phyloP scores from a whole-genome alignment of 2,329 filamentous ascomycete genomes.

The Neoscytalidium dimidiatum region DNA sequence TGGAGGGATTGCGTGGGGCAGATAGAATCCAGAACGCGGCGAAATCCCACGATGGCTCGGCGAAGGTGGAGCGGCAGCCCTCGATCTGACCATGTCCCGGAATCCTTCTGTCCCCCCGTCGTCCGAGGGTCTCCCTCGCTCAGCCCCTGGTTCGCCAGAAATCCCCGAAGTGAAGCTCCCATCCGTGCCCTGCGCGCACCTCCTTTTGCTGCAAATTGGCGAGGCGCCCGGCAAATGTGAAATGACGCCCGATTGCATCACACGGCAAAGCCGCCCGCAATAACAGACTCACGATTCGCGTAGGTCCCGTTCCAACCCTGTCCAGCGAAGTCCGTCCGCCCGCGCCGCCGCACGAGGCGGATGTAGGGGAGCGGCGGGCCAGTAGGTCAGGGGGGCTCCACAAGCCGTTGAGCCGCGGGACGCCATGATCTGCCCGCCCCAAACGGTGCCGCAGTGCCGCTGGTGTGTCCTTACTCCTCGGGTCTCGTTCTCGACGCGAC shows the following conservation, averaged over 20 bases:
- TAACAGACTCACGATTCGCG: neutral
- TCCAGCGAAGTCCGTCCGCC: neutral
- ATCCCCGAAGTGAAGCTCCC: neutral
- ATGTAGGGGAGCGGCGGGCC: neutral
- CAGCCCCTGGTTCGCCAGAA: too few relatives aligned
- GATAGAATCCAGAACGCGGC: neutral
- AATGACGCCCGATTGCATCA: conserved; percentile 3
- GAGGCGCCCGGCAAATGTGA: neutral
- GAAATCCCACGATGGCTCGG: neutral
- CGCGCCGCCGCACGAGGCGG: neutral
- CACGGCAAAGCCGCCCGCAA: neutral
- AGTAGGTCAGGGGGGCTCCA: neutral
- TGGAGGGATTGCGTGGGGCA: neutral
- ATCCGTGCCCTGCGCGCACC: neutral
- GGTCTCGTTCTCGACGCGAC: neutral
- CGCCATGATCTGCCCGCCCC: conserved; percentile 3
- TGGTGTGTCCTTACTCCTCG: neutral
- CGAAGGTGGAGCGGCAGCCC: neutral
- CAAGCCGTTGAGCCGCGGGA: conserved; percentile 1
- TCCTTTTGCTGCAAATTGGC: conserved; percentile 3
- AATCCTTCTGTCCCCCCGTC: neutral
- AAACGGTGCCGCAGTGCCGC: neutral
- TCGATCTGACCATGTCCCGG: neutral
- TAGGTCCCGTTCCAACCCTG: neutral
- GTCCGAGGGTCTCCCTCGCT: too few relatives aligned